Evolutionary conservation across 805 yeast species (phyloP), one percentile per base, ranked within the genome.

Genomic region (Suhomyces sp.): DNA sequence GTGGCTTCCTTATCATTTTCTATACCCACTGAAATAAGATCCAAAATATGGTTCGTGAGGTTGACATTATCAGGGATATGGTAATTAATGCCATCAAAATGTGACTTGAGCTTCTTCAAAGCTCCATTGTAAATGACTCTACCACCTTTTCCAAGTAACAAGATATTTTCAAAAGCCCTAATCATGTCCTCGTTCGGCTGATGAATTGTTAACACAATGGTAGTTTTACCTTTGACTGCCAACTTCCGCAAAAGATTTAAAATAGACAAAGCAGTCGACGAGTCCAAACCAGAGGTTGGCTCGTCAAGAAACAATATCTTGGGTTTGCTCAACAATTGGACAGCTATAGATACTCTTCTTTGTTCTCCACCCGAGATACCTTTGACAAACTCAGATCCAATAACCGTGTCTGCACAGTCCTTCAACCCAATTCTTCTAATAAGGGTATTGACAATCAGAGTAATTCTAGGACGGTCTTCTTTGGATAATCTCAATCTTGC

Each of bases 21-120:
- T 6, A 61, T 45, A 2, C 67, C 64, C 48, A 59, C 75, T 0
- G 94, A 85, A 1, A 89, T 79, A 33, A 57, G 47, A 38, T 65
- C 69, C 48, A 65, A 56, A 31, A 60, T 53, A 36, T 52, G 57
- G 46, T 65, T 67, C 3, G 68, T 65, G 13, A 59, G 49, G 45
- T 59, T 64, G 27, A 44, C 51, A n/a, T 48, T 46, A 2, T 44
- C 50, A 6, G 62, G 62, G 17, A 62, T 54, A 19, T 52, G 31
- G 44, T 54, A 54, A 5, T 60, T 60, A 19, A 52, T 46, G 6
- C 15, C 17, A 9, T 35, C 31, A 29, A 65, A 58, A 50, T 65
- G 57, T 3, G 13, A 8, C 31, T 53, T 52, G 9, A 62, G 44
- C 2, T 33, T 24, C 10, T 3, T 9, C 3, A 55, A 49, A 8